Evolutionary conservation across 176 grass and related monocot genomes (phyloP), one percentile per base, ranked within the genome.

Genomic region (Guadua angustifolia): DNA sequence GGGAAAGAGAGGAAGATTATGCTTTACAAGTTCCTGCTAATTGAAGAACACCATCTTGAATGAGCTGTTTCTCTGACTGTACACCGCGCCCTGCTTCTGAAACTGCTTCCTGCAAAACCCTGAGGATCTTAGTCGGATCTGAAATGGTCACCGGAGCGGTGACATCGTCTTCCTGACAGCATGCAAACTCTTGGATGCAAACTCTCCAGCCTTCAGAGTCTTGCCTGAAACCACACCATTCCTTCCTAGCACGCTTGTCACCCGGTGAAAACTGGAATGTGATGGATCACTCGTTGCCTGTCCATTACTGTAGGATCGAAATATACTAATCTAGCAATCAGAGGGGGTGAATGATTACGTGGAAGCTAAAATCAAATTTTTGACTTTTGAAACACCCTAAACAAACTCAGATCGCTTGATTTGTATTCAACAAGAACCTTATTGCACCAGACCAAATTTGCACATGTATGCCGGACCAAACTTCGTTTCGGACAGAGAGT

Each of bases 31-130:
- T 60, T 50, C 78, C 5, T 40, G 16, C 84, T 94, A 92, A 65
- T 77, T 86, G 50, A 82, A 56, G 61, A 87, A 93, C 47, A 83
- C 35, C 36, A 70, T 73, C 69, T 82, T 93, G 83, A 90, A 60
- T 69, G 88, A 90, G 43, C 19, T 85, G 35, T 78, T 73, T 35
- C 67, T 58, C 44, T 87, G 85, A 11, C 83, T 78, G 38, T 86
- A 82, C 32, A 89, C 43, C 22, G 50, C 73, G 51, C 71, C 51
- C 40, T 88, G 68, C 46, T 81, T 87, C 78, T 84, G 82, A 19
- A 64, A 79, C 44, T 83, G 79, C 29, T 87, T 92, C 83, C 74
- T 82, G 84, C 82, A 92, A 64, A 90, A 80, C 17, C 86, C 35
- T 9, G 89, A 84, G 19, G 79, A 77, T 73, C 63, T 74, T 39